These are phyloP conservation scores for Exophiala phaeomuriformis DNA, from an alignment of 2,329 filamentous ascomycete species.

Conservation along the genomic window DNA sequence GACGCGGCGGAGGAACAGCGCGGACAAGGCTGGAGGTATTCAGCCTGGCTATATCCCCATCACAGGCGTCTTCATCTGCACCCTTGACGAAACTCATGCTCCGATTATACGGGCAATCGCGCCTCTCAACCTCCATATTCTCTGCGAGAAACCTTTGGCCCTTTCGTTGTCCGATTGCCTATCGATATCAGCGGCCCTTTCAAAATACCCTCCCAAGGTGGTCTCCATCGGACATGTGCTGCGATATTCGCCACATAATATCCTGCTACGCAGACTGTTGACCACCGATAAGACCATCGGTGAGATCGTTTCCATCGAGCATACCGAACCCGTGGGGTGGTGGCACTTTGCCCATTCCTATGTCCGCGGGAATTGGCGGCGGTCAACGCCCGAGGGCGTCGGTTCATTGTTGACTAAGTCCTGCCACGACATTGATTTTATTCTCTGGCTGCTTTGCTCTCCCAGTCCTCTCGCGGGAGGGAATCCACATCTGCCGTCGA, in stretches of 20 bases:
- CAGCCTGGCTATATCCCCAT: conserved; percentile 43
- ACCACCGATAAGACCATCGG: conserved; percentile 70
- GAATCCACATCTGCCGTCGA: conserved; percentile 63
- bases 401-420: conserved; percentile 81
- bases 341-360: conserved; percentile 93
- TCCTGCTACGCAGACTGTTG: conserved; percentile 70
- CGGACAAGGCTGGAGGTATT: conserved; percentile 42
- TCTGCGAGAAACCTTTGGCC: conserved; percentile 92
- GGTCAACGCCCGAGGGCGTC: conserved; percentile 65
- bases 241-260: conserved; percentile 88
- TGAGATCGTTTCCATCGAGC: conserved; percentile 75
- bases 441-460: conserved; percentile 83
- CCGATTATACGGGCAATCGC: conserved; percentile 71
- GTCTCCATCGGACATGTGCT: conserved; percentile 94
- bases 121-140: conserved; percentile 64
- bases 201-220: conserved; percentile 40
- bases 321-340: conserved; percentile 91
- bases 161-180: conserved; percentile 72
- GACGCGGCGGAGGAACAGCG: conserved; percentile 49
- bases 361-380: conserved; percentile 88
- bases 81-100: conserved; percentile 81
- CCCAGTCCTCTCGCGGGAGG: conserved; percentile 46
- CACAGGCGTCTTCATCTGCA: conserved; percentile 59
- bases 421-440: conserved; percentile 89
- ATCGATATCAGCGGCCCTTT: conserved; percentile 32